These are phyloP conservation scores for Phytopythium ostracodes DNA, from an alignment of 352 stramenopile genomes.

Conservation along the genomic window DNA sequence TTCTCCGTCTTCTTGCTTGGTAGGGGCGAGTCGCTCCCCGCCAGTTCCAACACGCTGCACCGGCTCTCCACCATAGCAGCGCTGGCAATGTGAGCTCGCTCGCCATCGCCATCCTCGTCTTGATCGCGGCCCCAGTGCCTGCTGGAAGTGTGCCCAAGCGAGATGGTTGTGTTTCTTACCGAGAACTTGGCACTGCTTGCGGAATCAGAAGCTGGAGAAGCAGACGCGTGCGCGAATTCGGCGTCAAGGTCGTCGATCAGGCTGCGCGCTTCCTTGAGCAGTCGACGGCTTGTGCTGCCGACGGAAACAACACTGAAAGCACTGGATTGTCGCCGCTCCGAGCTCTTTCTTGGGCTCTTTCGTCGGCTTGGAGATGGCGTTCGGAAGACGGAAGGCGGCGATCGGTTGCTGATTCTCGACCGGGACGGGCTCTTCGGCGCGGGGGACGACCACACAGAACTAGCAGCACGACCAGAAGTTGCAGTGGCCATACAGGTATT, in stretches of 20 bases:
- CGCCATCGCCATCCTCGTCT: background rate
- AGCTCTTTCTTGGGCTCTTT: background rate
- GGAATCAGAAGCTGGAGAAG: background rate
- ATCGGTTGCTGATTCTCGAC: background rate
- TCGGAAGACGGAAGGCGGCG: background rate
- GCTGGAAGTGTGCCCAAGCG: background rate
- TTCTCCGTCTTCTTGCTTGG: background rate
- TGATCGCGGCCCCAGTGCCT: background rate
- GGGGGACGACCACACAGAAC: background rate
- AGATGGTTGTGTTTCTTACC: background rate
- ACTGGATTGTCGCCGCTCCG: background rate
- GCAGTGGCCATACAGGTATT: background rate
- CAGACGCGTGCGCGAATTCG: background rate
- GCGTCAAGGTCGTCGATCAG: constrained; percentile 10
- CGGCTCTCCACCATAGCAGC: background rate
- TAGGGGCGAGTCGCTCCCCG: background rate
- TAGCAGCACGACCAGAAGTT: background rate
- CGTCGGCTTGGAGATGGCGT: constrained; percentile 1
- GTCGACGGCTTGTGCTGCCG: background rate
- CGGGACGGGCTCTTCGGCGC: background rate
- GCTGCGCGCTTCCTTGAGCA: constrained; percentile 1
- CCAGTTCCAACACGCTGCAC: background rate
- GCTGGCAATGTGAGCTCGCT: background rate
- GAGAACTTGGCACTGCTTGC: background rate
- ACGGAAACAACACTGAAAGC: background rate